phyloP scores from a whole-genome alignment of 352 stramenopile genomes.

The Globisporangium echinulatum region DNA sequence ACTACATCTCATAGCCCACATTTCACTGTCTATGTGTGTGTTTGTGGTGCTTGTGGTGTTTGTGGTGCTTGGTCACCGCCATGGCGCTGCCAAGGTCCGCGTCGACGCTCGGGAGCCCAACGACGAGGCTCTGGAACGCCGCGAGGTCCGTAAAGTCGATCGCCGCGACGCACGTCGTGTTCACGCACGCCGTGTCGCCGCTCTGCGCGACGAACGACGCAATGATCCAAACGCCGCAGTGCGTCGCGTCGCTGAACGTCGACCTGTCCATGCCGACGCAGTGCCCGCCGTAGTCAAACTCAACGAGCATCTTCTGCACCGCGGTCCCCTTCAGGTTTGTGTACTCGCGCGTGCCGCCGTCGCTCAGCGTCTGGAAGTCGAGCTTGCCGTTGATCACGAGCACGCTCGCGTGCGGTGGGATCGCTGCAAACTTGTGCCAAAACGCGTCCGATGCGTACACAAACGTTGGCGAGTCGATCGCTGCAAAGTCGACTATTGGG shows the following conservation, averaged over 20 bases:
- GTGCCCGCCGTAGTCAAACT: conserved; percentile 22
- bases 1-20: too few species aligned
- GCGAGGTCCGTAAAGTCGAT: conserved; percentile 3
- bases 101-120: too few species aligned
- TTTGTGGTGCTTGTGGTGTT: background rate
- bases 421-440: conserved; percentile 12
- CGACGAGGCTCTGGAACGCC: background rate
- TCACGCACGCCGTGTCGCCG: conserved; percentile 14
- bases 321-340: conserved; percentile 11
- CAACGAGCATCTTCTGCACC: conserved; percentile 11
- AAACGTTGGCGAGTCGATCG: conserved; percentile 1
- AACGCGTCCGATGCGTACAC: conserved; percentile 24
- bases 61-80: too few species aligned
- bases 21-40: background rate
- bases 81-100: too few species aligned
- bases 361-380: conserved; percentile 13
- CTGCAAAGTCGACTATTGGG: background rate
- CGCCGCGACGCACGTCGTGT: conserved; percentile 18
- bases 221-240: conserved; percentile 18
- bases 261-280: conserved; percentile 7
- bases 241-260: background rate
- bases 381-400: conserved; percentile 23
- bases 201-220: conserved; percentile 10
- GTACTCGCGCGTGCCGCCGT: conserved; percentile 2
- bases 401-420: conserved; percentile 15